These are phyloP conservation scores for Agaricus blazei DNA, from an alignment of 768 basidiomycete genomes.

Conservation along the genomic window DNA sequence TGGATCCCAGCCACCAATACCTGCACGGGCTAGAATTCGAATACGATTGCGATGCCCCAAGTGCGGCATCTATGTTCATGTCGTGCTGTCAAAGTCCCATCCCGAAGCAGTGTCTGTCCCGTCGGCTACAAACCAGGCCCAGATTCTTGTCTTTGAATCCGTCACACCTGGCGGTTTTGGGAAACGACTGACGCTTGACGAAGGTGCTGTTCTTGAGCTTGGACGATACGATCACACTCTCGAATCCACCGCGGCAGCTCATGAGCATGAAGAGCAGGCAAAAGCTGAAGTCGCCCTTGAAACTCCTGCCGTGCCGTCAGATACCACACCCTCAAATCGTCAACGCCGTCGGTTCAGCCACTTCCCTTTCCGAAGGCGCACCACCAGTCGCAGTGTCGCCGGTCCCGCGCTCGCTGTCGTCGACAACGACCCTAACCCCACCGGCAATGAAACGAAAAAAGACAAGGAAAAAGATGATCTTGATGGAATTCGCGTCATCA, in stretches of 20 bases:
- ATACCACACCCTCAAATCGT: constrained; percentile 4
- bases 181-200: constrained; percentile 64
- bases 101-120: constrained; percentile 42
- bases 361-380: constrained; percentile 62
- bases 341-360: constrained; percentile 56
- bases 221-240: constrained; percentile 57
- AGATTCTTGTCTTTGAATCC: constrained; percentile 54
- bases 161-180: constrained; percentile 83
- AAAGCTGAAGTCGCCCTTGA: constrained; percentile 14
- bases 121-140: constrained; percentile 31
- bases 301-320: constrained; percentile 7
- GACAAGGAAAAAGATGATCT: constrained; percentile 42
- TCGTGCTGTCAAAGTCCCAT: constrained; percentile 63
- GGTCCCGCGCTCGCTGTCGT: constrained; percentile 79
- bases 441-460: constrained; percentile 29
- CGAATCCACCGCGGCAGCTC: constrained; percentile 9
- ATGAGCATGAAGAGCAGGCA: constrained; percentile 13
- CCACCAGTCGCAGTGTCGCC: constrained; percentile 45
- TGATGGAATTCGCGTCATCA: constrained; percentile 75
- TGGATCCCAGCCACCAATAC: constrained; percentile 44
- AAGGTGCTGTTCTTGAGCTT: constrained; percentile 77
- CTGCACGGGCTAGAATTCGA: constrained; percentile 85
- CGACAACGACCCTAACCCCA: constrained; percentile 53
- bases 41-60: constrained; percentile 87
- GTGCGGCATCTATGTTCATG: constrained; percentile 74